These are phyloP conservation scores for Gillenia trifoliata DNA, from an alignment of 306 rosid species.

Conservation along the genomic window DNA sequence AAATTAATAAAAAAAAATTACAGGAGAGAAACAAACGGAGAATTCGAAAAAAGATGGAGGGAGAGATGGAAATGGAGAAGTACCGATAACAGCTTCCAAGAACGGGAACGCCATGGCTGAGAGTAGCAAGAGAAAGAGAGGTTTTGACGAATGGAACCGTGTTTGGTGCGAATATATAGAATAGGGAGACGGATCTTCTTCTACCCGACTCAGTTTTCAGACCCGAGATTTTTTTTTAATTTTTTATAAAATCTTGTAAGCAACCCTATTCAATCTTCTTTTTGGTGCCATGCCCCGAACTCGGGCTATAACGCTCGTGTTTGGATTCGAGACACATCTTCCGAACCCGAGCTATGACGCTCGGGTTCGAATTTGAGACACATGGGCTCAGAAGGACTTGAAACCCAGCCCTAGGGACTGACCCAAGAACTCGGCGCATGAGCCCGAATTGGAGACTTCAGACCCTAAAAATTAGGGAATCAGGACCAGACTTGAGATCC, in stretches of 20 bases:
- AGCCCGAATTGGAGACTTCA: too few relatives aligned
- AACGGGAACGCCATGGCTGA: conserved; percentile 79
- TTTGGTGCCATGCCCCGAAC: neutral
- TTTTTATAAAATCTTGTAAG: neutral
- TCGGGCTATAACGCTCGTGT: too few relatives aligned
- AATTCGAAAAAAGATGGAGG: neutral
- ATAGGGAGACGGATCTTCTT: neutral
- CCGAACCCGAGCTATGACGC: too few relatives aligned
- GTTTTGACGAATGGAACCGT: neutral
- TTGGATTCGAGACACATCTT: too few relatives aligned
- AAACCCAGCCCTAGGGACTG: too few relatives aligned
- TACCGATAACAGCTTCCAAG: conserved; percentile 96
- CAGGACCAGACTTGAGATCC: too few relatives aligned
- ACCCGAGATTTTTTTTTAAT: neutral
- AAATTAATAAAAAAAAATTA: neutral
- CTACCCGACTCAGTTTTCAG: neutral
- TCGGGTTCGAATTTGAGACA: too few relatives aligned
- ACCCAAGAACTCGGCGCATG: too few relatives aligned
- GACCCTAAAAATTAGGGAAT: too few relatives aligned
- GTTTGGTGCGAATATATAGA: neutral
- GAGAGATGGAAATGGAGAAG: conserved; percentile 14
- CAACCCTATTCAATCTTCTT: neutral
- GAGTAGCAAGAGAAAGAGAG: neutral
- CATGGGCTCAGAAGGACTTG: too few relatives aligned
- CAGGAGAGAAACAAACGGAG: neutral